phyloP scores from a whole-genome alignment of 768 basidiomycete genomes.

The Melanogaster broomeanus region DNA sequence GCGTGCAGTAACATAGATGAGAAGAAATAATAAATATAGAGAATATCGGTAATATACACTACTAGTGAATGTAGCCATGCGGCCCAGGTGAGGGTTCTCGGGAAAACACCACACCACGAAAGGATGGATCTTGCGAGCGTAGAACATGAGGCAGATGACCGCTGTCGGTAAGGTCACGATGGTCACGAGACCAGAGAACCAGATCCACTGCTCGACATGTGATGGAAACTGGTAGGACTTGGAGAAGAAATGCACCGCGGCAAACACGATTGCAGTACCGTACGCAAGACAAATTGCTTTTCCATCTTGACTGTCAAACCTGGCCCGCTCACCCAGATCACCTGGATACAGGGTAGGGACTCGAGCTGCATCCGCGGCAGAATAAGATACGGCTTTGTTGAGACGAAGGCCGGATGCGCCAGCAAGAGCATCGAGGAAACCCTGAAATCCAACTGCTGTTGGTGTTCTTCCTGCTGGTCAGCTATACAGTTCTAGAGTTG shows the following conservation, averaged over 20 bases:
- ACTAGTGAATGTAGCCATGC: too few relatives aligned
- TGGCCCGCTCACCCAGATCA: neutral
- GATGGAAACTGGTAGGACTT: constrained; percentile 24
- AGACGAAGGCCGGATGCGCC: neutral
- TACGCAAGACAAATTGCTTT: neutral
- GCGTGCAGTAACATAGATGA: constrained; percentile 13
- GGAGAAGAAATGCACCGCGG: constrained; percentile 27
- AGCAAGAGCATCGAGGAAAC: neutral
- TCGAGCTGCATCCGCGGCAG: neutral
- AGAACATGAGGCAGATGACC: too few relatives aligned
- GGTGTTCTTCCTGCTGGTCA: neutral
- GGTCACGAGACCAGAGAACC: neutral
- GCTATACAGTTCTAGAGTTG: neutral
- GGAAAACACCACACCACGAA: neutral
- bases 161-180: too few relatives aligned
- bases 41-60: too few relatives aligned
- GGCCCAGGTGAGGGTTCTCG: too few relatives aligned
- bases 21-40: too few relatives aligned
- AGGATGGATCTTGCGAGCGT: too few relatives aligned
- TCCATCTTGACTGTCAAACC: neutral
- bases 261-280: constrained; percentile 19
- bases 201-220: neutral
- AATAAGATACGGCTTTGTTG: neutral
- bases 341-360: neutral
- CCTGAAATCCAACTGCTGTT: neutral